phyloP scores from a whole-genome alignment of 2,329 filamentous ascomycete genomes.

The Cordyceps farinosa region DNA sequence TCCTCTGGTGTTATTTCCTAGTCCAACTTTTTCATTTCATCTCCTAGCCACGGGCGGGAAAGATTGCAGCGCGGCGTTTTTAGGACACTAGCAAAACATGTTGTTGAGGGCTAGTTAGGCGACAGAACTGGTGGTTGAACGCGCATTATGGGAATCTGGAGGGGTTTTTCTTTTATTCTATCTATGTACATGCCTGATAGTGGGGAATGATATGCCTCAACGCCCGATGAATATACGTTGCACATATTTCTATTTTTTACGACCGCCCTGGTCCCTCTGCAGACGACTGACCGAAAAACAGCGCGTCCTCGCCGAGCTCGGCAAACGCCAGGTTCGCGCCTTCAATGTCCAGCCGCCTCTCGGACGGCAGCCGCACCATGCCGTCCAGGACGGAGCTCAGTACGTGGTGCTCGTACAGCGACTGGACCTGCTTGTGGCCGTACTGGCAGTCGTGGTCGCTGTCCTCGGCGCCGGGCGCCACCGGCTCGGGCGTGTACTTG shows the following conservation, averaged over 20 bases:
- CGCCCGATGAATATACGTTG: conserved; percentile 10
- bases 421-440: background rate
- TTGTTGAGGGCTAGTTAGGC: background rate
- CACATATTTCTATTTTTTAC: background rate
- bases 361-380: background rate
- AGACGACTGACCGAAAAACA: background rate
- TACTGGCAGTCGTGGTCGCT: background rate
- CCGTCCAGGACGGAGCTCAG: background rate
- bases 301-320: background rate
- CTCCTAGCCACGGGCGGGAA: conserved; percentile 18
- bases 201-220: background rate
- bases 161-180: background rate
- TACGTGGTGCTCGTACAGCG: background rate
- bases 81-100: background rate
- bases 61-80: conserved; percentile 25
- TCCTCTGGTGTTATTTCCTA: background rate
- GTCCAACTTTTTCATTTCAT: conserved; percentile 17
- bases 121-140: background rate
- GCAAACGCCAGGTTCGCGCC: background rate
- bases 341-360: background rate
- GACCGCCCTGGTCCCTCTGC: background rate
- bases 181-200: conserved; percentile 1
- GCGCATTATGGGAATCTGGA: background rate
- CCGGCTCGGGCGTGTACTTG: background rate
- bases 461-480: too few species aligned